phyloP scores from a whole-genome alignment of 352 stramenopile species.

The Phytophthora palmivora region DNA sequence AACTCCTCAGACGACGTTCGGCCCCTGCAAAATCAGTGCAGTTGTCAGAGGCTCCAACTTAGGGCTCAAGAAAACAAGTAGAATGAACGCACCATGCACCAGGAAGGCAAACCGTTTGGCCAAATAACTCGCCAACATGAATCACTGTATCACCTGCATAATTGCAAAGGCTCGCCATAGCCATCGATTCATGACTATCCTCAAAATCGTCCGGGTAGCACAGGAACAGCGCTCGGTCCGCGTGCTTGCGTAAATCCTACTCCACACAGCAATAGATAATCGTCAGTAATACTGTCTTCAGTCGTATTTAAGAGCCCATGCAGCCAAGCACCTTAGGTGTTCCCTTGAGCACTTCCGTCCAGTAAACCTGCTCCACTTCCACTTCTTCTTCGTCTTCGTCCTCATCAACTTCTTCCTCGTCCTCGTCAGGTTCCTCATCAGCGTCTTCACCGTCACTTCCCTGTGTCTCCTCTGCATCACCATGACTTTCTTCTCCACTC shows the following conservation, averaged over 20 bases:
- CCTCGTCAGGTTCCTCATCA: slow-evolving; percentile 34
- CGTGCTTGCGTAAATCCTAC: slow-evolving; percentile 75
- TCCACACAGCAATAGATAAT: neutral
- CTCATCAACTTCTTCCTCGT: slow-evolving; percentile 30
- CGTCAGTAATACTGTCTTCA: slow-evolving; percentile 1
- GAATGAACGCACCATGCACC: slow-evolving; percentile 72
- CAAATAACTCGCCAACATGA: slow-evolving; percentile 94
- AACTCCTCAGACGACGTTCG: slow-evolving; percentile 93
- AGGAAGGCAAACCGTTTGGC: slow-evolving; percentile 89
- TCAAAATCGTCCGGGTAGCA: slow-evolving; percentile 95
- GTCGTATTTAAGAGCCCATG: neutral
- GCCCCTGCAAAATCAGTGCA: slow-evolving; percentile 57
- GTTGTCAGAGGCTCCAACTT: slow-evolving; percentile 2
- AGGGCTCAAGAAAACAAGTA: neutral
- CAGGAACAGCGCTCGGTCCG: slow-evolving; percentile 90
- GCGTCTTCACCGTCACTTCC: slow-evolving; percentile 36
- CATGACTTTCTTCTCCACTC: slow-evolving; percentile 43
- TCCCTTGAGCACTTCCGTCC: slow-evolving; percentile 80
- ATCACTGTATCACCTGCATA: slow-evolving; percentile 93
- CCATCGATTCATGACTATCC: slow-evolving; percentile 90
- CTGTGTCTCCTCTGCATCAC: slow-evolving; percentile 36
- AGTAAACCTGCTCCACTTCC: slow-evolving; percentile 87
- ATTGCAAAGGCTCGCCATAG: slow-evolving; percentile 88
- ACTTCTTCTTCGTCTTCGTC: slow-evolving; percentile 70
- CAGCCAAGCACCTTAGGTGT: slow-evolving; percentile 61